Base-by-base conservation (phyloP, 73 alveolate genomes). In the Uronychia binucleata region DNA sequence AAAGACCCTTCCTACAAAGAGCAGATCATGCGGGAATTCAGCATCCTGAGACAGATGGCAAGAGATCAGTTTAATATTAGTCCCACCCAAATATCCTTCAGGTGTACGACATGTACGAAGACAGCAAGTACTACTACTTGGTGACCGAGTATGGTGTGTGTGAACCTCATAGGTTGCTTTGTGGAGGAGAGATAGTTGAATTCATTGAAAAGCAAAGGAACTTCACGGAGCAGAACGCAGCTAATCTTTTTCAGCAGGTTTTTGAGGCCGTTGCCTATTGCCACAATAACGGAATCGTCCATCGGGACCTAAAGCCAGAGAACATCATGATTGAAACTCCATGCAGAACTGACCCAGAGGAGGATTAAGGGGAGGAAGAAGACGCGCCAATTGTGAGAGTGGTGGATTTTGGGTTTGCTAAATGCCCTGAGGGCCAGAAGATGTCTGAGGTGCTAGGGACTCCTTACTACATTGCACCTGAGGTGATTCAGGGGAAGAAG, bases 391-490 rank as follows among this genome's bases (percentile, higher is more conserved):
- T 46, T 46, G 67, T 95, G 28, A 96, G 94, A 83, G 75, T 96
- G 19, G 93, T 96, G n/a, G 98, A 95, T 79, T 96, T 96, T 86
- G 98, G 98, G 11, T 90, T 96, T n/a, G 92, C 81, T 0, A 78
- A 83, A 78, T 30, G 33, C 0, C 78, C 30, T 29, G 75, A 78
- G 1, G 82, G 98, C 78, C 91, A 84, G 91, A 91, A 94, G 74
- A 84, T 94, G 8, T 83, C 88, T 57, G 98, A 95, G 34, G 19
- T 46, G n/a, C 67, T 46, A 11, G 98, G 98, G 32, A 94, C 98
- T 5, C 94, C 96, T 28, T 85, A 87, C 30, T 94, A 91, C 80
- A 94, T 94, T 79, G 94, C 98, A 27, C 98, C 98, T 59, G 98
- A 94, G 59, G 88, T 94, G 25, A 78, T 94, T 8, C 84, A 67